These are phyloP conservation scores for Sarocladiaceae sp. DNA, from an alignment of 2,329 filamentous ascomycete genomes.

Conservation along the genomic window DNA sequence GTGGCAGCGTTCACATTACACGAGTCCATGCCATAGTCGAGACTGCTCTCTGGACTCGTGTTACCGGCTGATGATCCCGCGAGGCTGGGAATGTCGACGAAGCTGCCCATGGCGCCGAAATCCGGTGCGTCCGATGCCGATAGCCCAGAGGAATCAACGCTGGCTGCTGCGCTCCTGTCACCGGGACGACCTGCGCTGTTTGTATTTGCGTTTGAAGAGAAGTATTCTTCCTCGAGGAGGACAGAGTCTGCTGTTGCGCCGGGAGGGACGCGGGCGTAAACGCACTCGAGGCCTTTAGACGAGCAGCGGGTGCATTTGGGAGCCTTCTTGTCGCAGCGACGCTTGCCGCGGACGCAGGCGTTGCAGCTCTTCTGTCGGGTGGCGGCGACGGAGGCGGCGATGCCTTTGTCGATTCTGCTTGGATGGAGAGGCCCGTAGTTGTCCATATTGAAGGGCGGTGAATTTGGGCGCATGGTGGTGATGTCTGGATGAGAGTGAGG, in stretches of 20 bases:
- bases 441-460: slow-evolving; percentile 2
- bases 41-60: slow-evolving; percentile 26
- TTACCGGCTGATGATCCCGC: slow-evolving; percentile 10
- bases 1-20: slow-evolving; percentile 9
- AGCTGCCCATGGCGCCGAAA: neutral
- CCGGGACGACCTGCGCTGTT: slow-evolving; percentile 7
- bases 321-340: slow-evolving; percentile 41
- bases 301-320: slow-evolving; percentile 39
- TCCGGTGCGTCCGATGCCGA: neutral
- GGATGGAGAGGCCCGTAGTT: neutral
- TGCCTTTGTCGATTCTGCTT: slow-evolving; percentile 21
- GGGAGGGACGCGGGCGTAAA: slow-evolving; percentile 34
- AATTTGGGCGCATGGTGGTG: neutral
- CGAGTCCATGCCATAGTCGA: neutral
- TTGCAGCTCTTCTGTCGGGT: slow-evolving; percentile 50
- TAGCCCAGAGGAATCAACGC: neutral
- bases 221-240: slow-evolving; percentile 9
- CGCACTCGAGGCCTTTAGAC: slow-evolving; percentile 35
- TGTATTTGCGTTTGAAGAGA: neutral
- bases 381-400: slow-evolving; percentile 18
- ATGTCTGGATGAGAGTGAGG: neutral
- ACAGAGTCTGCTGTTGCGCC: slow-evolving; percentile 13
- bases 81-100: slow-evolving; percentile 6
- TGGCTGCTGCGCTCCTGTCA: neutral
- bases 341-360: slow-evolving; percentile 42